Percentiles rank a stretch among this genome's conserved stretches.
Conservation (phyloP, 177 flowering plant genomes). For the Vitis hybrid region DNA sequence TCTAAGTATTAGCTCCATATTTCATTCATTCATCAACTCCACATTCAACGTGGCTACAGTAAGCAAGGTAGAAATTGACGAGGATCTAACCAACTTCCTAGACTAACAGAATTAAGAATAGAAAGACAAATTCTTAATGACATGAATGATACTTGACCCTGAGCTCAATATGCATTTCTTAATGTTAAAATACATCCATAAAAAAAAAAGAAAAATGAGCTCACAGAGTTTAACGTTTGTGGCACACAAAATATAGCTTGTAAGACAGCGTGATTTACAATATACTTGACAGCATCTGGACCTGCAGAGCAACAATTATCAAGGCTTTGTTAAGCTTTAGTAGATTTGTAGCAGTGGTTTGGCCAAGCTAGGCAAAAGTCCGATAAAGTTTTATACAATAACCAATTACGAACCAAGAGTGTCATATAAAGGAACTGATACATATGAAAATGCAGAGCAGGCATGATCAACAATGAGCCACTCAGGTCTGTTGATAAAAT, state of each 20-base stretch:
- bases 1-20: not conserved
- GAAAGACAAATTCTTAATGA: not conserved
- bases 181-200: not conserved
- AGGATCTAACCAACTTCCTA: not conserved
- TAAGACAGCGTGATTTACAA: conserved; percentile 77
- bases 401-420: conserved; percentile 70
- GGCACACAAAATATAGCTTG: conserved; percentile 89
- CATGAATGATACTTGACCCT: not conserved
- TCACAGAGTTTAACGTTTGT: conserved; percentile 67
- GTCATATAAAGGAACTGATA: conserved; percentile 97
- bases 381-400: not conserved
- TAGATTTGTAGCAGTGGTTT: not conserved
- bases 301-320: conserved; percentile 43
- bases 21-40: not conserved
- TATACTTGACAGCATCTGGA: conserved; percentile 89
- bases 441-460: conserved; percentile 89
- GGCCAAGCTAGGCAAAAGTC: not conserved
- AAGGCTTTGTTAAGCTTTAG: not conserved
- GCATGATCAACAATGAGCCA: conserved; percentile 98
- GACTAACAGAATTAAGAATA: conserved; percentile 3
- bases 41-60: not conserved
- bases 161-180: not conserved
- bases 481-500: conserved; percentile 94
- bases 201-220: conserved; percentile 21
- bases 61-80: not conserved